Percentiles rank a stretch among this genome's conserved stretches.
Conservation (phyloP, 805 yeast genomes). For the Kluyveromyces nonfermentans region DNA sequence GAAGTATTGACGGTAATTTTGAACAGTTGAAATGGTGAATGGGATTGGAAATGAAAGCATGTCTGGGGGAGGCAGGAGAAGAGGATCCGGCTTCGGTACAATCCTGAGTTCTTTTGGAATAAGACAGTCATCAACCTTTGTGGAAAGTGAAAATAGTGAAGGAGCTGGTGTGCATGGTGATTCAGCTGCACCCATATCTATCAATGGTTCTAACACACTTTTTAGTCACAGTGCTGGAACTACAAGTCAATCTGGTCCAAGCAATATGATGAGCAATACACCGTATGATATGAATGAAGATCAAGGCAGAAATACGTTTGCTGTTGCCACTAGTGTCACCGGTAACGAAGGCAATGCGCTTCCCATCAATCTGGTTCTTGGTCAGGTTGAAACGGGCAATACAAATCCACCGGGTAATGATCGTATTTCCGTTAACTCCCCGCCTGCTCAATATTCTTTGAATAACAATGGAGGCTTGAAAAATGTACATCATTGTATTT, state of each 20-base stretch:
- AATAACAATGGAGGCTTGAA: constrained; percentile 11
- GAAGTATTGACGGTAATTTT: not conserved
- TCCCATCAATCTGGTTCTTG: constrained; percentile 9
- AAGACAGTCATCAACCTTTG: constrained; percentile 11
- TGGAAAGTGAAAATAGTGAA: not conserved
- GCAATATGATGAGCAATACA: constrained; percentile 9
- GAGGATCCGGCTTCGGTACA: constrained; percentile 22
- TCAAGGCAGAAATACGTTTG: not conserved
- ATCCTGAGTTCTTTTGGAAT: constrained; percentile 24
- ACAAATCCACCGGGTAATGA: not conserved
- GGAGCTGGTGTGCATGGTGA: not conserved
- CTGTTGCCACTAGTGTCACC: not conserved
- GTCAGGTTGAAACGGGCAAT: constrained; percentile 7
- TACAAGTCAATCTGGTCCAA: constrained; percentile 2
- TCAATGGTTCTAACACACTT: not conserved
- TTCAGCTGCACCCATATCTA: not conserved
- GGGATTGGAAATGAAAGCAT: not conserved
- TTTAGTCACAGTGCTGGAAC: not conserved
- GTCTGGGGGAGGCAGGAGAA: constrained; percentile 8
- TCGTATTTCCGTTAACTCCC: constrained; percentile 10
- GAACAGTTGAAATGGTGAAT: not conserved
- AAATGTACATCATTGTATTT: constrained; percentile 29
- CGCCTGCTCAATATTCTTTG: constrained; percentile 5
- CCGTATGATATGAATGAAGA: constrained; percentile 6
- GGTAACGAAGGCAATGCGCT: not conserved